Conservation (phyloP, 2,329 filamentous ascomycete genomes). For the Trichothecium sympodiale region DNA sequence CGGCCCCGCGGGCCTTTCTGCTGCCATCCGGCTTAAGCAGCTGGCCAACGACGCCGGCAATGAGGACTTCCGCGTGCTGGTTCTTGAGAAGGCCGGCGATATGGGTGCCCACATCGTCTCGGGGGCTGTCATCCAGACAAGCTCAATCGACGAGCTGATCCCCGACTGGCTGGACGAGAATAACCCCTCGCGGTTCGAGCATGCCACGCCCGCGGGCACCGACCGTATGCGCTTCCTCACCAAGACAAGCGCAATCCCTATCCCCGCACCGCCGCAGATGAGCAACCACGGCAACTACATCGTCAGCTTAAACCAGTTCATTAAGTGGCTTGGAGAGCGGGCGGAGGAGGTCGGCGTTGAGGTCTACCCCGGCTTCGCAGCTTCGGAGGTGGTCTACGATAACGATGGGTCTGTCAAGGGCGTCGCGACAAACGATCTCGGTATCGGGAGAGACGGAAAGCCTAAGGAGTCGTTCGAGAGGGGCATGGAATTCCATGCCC, state of each 20-base stretch:
- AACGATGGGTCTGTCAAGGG: slow-evolving; percentile 81
- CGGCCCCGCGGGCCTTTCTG: slow-evolving; percentile 85
- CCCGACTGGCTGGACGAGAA: slow-evolving; percentile 87
- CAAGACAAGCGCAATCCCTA: slow-evolving; percentile 62
- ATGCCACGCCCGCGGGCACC: slow-evolving; percentile 69
- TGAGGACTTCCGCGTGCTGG: slow-evolving; percentile 85
- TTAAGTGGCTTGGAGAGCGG: slow-evolving; percentile 89
- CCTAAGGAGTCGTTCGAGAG: slow-evolving; percentile 87
- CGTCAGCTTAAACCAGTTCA: slow-evolving; percentile 86
- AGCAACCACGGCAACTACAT: slow-evolving; percentile 98
- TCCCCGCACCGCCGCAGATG: slow-evolving; percentile 93
- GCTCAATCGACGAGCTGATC: slow-evolving; percentile 77
- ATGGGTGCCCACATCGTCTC: slow-evolving; percentile 91
- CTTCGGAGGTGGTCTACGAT: slow-evolving; percentile 82
- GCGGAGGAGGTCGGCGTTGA: slow-evolving; percentile 97
- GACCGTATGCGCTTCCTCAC: slow-evolving; percentile 95
- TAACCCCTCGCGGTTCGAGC: slow-evolving; percentile 79
- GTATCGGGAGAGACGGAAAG: slow-evolving; percentile 69
- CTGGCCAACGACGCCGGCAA: slow-evolving; percentile 89
- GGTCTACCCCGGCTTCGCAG: slow-evolving; percentile 91
- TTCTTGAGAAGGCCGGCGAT: slow-evolving; percentile 92
- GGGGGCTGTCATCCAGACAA: slow-evolving; percentile 87
- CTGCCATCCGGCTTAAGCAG: slow-evolving; percentile 91
- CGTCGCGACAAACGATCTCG: slow-evolving; percentile 92
- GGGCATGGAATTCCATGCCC: slow-evolving; percentile 96